Percentiles rank a stretch among this genome's conserved stretches.
These are phyloP conservation scores for Aspergillus panamensis DNA, from an alignment of 495 filamentous ascomycete genomes.

Conservation along the genomic window DNA sequence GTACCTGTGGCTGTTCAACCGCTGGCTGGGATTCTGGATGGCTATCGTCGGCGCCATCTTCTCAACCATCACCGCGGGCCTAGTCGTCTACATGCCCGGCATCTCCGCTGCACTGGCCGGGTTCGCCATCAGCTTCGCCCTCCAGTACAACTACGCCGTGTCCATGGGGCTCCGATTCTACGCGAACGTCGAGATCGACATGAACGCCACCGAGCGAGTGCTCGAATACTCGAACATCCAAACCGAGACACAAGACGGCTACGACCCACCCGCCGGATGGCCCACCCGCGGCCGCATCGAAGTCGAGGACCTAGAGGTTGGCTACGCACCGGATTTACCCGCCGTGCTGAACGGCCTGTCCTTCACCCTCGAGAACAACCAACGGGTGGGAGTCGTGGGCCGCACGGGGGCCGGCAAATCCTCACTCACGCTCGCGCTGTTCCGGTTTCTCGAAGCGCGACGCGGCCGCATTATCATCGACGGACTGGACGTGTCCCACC, in stretches of 20 bases:
- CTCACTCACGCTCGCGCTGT: slow-evolving; percentile 75
- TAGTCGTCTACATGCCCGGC: slow-evolving; percentile 58
- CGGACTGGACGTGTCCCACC: slow-evolving; percentile 69
- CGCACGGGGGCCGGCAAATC: slow-evolving; percentile 88
- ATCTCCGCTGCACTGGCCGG: slow-evolving; percentile 77
- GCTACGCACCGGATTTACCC: slow-evolving; percentile 72
- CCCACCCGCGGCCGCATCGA: slow-evolving; percentile 73
- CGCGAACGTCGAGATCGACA: slow-evolving; percentile 64
- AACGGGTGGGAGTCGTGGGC: slow-evolving; percentile 79
- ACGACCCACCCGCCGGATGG: slow-evolving; percentile 71
- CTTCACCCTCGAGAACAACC: slow-evolving; percentile 66
- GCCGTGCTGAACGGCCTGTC: slow-evolving; percentile 71
- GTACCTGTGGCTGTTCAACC: slow-evolving; percentile 66
- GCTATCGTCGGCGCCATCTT: slow-evolving; percentile 67
- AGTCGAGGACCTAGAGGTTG: slow-evolving; percentile 66
- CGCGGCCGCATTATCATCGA: slow-evolving; percentile 71
- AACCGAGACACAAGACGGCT: slow-evolving; percentile 59
- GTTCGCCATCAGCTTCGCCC: slow-evolving; percentile 64
- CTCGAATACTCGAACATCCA: slow-evolving; percentile 73
- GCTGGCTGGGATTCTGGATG: slow-evolving; percentile 74
- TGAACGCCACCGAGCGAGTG: slow-evolving; percentile 82
- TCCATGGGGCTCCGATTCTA: slow-evolving; percentile 47
- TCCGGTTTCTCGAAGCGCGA: slow-evolving; percentile 76
- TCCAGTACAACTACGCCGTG: slow-evolving; percentile 52
- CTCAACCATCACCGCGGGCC: slow-evolving; percentile 56